These are phyloP conservation scores for Annulohypoxylon stygium DNA, from an alignment of 495 filamentous ascomycete genomes.

Conservation along the genomic window DNA sequence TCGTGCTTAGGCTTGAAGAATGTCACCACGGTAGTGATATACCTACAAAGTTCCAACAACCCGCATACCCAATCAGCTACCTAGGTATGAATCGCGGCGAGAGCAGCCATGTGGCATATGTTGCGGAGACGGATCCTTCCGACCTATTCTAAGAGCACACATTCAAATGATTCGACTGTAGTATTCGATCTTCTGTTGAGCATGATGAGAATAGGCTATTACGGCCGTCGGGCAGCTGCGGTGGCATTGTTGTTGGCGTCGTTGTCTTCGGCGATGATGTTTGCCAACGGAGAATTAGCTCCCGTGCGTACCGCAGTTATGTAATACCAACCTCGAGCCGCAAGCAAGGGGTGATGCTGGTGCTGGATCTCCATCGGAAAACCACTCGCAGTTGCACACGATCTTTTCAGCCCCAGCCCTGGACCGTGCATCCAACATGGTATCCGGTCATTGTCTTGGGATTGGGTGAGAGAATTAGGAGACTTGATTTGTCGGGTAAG, in stretches of 20 bases:
- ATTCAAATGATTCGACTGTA: constrained; percentile 19
- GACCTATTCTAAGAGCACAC: constrained; percentile 6
- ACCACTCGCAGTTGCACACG: constrained; percentile 31
- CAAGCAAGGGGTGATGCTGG: constrained; percentile 29
- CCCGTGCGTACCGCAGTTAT: neutral
- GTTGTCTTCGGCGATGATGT: constrained; percentile 9
- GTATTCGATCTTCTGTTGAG: neutral
- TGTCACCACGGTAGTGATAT: neutral
- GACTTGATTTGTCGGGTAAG: neutral
- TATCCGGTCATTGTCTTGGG: neutral
- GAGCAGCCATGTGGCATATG: constrained; percentile 29
- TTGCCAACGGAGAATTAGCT: constrained; percentile 16
- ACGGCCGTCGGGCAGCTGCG: constrained; percentile 22
- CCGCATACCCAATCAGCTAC: constrained; percentile 9
- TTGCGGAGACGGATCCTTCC: constrained; percentile 24
- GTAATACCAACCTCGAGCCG: constrained; percentile 27
- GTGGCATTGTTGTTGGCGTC: constrained; percentile 13
- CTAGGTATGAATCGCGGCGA: constrained; percentile 5
- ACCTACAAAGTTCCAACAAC: neutral
- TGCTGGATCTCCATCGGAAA: constrained; percentile 22
- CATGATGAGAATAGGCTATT: constrained; percentile 41
- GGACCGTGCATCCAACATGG: neutral
- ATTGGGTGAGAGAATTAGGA: constrained; percentile 6
- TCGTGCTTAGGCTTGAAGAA: constrained; percentile 7
- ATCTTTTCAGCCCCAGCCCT: constrained; percentile 34